Conservation (phyloP, 106 monocot genomes). For the Apostasia shenzhenica region DNA sequence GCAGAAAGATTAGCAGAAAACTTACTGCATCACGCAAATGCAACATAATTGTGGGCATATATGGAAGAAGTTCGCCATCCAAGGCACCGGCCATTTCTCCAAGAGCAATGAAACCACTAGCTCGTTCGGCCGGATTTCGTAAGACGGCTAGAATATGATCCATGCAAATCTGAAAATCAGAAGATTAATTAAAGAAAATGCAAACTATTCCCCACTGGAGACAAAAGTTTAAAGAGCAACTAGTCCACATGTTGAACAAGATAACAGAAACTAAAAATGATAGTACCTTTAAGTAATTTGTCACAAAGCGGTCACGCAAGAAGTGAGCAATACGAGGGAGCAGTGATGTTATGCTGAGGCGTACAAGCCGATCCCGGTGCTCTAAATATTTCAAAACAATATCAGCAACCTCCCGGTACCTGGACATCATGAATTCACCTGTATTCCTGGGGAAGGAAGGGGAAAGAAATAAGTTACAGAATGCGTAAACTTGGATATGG, state of each 20-base stretch:
- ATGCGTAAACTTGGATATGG: too few relatives aligned
- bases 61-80: constrained; percentile 80
- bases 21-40: constrained; percentile 92
- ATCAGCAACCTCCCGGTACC: constrained; percentile 98
- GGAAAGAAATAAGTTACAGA: constrained; percentile 1
- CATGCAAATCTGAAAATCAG: constrained; percentile 77
- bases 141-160: constrained; percentile 89
- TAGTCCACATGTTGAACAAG: too few relatives aligned
- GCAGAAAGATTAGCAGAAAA: constrained; percentile 10
- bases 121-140: constrained; percentile 84
- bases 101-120: constrained; percentile 89
- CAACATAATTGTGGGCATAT: constrained; percentile 69
- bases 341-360: constrained; percentile 93
- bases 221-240: too few relatives aligned
- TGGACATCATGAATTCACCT: constrained; percentile 99
- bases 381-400: constrained; percentile 92
- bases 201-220: too few relatives aligned
- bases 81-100: constrained; percentile 99
- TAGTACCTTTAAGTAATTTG: constrained; percentile 84
- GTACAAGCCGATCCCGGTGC: constrained; percentile 93
- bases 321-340: constrained; percentile 99
- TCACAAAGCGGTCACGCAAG: constrained; percentile 94
- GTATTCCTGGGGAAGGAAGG: constrained; percentile 62
- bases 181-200: not conserved
- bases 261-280: not conserved